Percentiles rank a stretch among this genome's conserved stretches.
Evolutionary conservation across 2,329 filamentous ascomycete genomes (phyloP).

Genomic region (Curvularia hawaiiensis): DNA sequence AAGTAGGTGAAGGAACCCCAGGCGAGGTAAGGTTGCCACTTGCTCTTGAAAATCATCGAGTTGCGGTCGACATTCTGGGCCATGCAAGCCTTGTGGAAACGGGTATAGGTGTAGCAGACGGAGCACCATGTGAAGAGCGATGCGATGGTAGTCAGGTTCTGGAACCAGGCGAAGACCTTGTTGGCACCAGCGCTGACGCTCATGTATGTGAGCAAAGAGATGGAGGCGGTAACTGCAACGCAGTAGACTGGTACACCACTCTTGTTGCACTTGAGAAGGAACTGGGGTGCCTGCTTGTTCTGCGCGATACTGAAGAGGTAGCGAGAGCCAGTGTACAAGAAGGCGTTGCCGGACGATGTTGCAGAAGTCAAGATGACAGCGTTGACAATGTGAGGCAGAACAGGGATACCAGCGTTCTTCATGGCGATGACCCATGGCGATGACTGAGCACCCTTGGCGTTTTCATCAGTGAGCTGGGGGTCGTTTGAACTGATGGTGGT

Average conservation of each 20-base stretch:
- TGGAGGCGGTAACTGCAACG: conserved; percentile 46
- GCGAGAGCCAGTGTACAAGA: conserved; percentile 61
- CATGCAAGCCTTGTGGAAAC: conserved; percentile 55
- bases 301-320: conserved; percentile 57
- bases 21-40: conserved; percentile 60
- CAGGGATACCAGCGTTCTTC: conserved; percentile 67
- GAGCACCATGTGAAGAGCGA: conserved; percentile 61
- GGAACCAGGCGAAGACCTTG: conserved; percentile 69
- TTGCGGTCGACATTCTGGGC: conserved; percentile 62
- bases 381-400: conserved; percentile 75
- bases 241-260: conserved; percentile 50
- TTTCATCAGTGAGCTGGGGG: conserved; percentile 53
- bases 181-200: conserved; percentile 53
- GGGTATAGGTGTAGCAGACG: conserved; percentile 62
- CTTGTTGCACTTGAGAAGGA: conserved; percentile 57
- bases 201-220: conserved; percentile 57
- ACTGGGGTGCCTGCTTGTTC: conserved; percentile 58
- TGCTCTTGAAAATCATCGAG: conserved; percentile 56
- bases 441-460: conserved; percentile 42
- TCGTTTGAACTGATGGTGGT: conserved; percentile 64
- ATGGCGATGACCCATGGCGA: conserved; percentile 67
- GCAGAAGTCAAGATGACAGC: conserved; percentile 76
- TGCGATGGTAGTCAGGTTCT: conserved; percentile 67
- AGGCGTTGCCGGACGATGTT: conserved; percentile 72
- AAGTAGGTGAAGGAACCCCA: conserved; percentile 64